Evolutionary conservation across 176 grass and related monocot genomes (phyloP), one percentile per base, ranked within the genome.

Genomic region (Phoenix dactylifera): DNA sequence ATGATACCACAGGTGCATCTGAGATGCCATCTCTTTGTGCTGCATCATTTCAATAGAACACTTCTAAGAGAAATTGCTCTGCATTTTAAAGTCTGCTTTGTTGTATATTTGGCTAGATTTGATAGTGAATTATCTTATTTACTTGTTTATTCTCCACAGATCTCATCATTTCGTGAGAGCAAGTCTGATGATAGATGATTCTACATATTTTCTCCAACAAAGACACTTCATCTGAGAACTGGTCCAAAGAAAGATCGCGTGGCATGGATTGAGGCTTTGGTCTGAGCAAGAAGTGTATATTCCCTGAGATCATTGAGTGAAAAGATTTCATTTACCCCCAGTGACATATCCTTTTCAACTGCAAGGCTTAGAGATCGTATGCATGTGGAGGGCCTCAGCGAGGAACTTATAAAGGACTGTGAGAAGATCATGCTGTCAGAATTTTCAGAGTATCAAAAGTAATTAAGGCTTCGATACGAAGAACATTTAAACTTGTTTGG

Each of bases 171-270:
- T 82, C 75, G 80, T 57, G 87, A 81, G 60, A 94, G 89, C 15
- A 88, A 88, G 58, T 94, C 77, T 1, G 84, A 94, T 39, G 76
- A 87, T 57, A 83, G 74, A 70, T 78, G 84, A 54, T 88, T 94
- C 66, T 94, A 94, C 75, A 82, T 94, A 76, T 94, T 94, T 76
- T 88, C 89, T 61, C 77, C 80, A 39, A 91, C 75, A 57, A 85
- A 88, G 66, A 88, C 80, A 1, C 75, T 85, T 73, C 78, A 97
- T 55, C 22, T 90, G 64, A 83, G 70, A 73, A 88, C 80, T 1
- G 74, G 81, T 73, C 81, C 77, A 0, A 83, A 82, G 61, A 71
- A 82, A 70, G 80, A 88, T 59, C 84, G 89, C 15, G 77, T 81
- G 48, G 52, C 77, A 58, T 91, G 77, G 80, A 85, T 88, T 52